Conservation (phyloP, 805 yeast genomes). For the Candida vartiovaarae region DNA sequence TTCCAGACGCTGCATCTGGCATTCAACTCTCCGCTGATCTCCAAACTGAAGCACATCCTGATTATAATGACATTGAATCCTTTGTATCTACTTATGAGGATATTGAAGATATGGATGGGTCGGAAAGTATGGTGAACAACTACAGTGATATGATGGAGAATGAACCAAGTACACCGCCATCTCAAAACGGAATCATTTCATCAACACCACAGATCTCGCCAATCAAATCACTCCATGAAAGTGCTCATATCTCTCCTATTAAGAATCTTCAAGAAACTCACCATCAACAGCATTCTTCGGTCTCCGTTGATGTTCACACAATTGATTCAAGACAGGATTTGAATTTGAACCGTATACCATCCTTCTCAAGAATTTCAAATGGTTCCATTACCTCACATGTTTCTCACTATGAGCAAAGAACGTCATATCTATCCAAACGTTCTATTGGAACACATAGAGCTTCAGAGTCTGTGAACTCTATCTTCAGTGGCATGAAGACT, state of each 20-base stretch:
- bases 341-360: constrained; percentile 16
- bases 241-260: background rate
- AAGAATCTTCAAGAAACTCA: background rate
- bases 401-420: constrained; percentile 5
- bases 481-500: constrained; percentile 15
- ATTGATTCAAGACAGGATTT: constrained; percentile 4
- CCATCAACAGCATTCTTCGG: background rate
- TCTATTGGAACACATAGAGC: constrained; percentile 13
- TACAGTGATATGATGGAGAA: constrained; percentile 7
- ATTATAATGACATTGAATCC: constrained; percentile 22
- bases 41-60: background rate
- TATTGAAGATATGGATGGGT: constrained; percentile 7
- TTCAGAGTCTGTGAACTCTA: constrained; percentile 14
- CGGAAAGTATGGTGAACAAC: constrained; percentile 5
- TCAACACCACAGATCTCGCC: constrained; percentile 23
- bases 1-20: no score
- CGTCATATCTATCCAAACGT: constrained; percentile 20
- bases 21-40: background rate
- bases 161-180: constrained; percentile 23
- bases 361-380: constrained; percentile 19
- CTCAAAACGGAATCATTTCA: constrained; percentile 18
- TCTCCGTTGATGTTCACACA: background rate
- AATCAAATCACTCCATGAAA: constrained; percentile 19
- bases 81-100: constrained; percentile 22
- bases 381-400: constrained; percentile 5